Evolutionary conservation across 106 monocot species (phyloP), one percentile per base, ranked within the genome.

Genomic region (Gastrodia elata): DNA sequence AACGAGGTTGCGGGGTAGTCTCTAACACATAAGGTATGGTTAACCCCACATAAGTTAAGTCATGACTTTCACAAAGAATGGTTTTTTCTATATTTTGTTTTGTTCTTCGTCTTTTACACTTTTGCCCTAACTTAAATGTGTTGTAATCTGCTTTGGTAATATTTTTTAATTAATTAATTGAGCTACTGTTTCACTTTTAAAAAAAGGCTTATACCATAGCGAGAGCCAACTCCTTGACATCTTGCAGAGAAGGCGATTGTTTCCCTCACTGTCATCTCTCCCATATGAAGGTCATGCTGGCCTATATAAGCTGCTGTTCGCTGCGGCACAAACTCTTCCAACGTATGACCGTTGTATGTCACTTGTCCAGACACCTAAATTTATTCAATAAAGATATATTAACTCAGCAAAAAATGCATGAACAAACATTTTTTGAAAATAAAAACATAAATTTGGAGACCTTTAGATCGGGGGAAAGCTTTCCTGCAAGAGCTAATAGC

Each of bases 401-500:
- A n/a, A n/a, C n/a, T n/a, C n/a, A n/a, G n/a, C n/a, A n/a, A n/a
- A n/a, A n/a, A n/a, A n/a, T n/a, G n/a, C 7, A 32, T 65, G 0
- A 2, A 32, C n/a, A n/a, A n/a, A n/a, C n/a, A n/a, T n/a, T n/a
- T n/a, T n/a, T n/a, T n/a, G n/a, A n/a, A n/a, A n/a, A n/a, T n/a
- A n/a, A n/a, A n/a, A n/a, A n/a, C n/a, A n/a, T n/a, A n/a, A n/a
- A n/a, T n/a, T n/a, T n/a, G n/a, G n/a, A 67, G 37, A 83, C 83
- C 73, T 84, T 75, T 5, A 89, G 22, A 68, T 71, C 37, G 1
- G 42, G 56, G 25, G 49, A 57, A n/a, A 89, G 78, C 40, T 74
- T 81, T 73, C 89, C 83, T 8, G 89, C 80, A 30, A 89, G 58
- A 71, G 85, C 83, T 41, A 85, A 48, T 38, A 85, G 38, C 28